A percentile compares a stretch with the other conserved stretches of the same genome.
Conservation (phyloP, 1,284 basidiomycete genomes). For the Irpex sp. region DNA sequence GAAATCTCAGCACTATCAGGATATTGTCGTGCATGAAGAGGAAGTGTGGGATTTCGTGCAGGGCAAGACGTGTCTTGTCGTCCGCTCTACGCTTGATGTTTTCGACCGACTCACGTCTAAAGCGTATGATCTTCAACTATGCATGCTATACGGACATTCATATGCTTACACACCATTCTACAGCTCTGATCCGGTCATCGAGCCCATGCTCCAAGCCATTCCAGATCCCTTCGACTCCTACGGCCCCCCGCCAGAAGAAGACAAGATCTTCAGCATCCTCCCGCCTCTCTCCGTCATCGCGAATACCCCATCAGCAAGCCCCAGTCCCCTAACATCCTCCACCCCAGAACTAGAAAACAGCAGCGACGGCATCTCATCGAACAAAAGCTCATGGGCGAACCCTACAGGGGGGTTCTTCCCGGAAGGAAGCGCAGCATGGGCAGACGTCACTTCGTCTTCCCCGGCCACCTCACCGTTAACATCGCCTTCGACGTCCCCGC, state of each 20-base stretch:
- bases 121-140: conserved; percentile 50
- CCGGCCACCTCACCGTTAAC: conserved; percentile 28
- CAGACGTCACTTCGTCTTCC: conserved; percentile 24
- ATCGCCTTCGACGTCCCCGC: conserved; percentile 45
- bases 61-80: conserved; percentile 74
- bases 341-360: conserved; percentile 36
- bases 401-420: conserved; percentile 26
- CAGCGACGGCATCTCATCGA: conserved; percentile 23
- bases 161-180: conserved; percentile 4
- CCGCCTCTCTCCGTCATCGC: conserved; percentile 77
- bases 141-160: conserved; percentile 7
- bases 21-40: conserved; percentile 90
- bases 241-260: conserved; percentile 82
- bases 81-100: conserved; percentile 78
- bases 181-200: conserved; percentile 86
- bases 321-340: conserved; percentile 34
- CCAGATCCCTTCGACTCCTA: conserved; percentile 94
- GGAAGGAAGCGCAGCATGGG: conserved; percentile 31
- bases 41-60: conserved; percentile 91
- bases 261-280: conserved; percentile 91
- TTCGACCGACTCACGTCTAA: conserved; percentile 87
- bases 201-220: conserved; percentile 84
- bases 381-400: conserved; percentile 27
- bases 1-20: conserved; percentile 78
- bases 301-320: conserved; percentile 40